Base-by-base conservation (phyloP, 2,329 filamentous ascomycete genomes). In the Drechslerella coelobrocha region DNA sequence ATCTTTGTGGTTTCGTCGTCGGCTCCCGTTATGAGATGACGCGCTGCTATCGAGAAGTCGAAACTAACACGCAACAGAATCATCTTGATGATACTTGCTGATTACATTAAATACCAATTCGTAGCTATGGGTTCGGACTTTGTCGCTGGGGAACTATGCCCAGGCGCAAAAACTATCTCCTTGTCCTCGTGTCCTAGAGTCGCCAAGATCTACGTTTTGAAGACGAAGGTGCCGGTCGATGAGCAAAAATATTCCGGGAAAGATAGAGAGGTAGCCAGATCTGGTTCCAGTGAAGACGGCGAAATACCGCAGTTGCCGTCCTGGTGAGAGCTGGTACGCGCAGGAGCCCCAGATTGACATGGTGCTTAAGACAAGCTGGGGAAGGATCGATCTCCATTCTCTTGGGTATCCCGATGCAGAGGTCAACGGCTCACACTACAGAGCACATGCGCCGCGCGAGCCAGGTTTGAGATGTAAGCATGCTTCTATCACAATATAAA, bases 161-260 rank as follows among this genome's bases (percentile, higher is more conserved):
- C 61, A 66, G 61, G 21, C 61, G 61, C 61, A 66, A 45, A 66
- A 66, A 66, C 53, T 66, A 57, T 66, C 48, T 66, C 61, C 61
- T 57, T 59, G 19, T 26, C 34, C 10, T 47, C 27, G 39, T 37
- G 41, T 29, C 55, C 43, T 6, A 60, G 45, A 39, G 23, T 31
- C 10, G 14, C 14, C 23, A 23, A 37, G 61, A 48, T 37, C 37
- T 66, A 8, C 24, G n/a, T 0, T 14, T 24, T 23, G 41, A 43
- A 12, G 27, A 23, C 19, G 29, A 9, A 26, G 31, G 21, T 21
- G 53, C 10, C 17, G 29, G 29, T 12, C 29, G 12, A 12, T 12
- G 29, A 34, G 12, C 29, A 41, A 47, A 50, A 41, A 48, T 59
- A 52, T 52, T 59, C 61, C 53, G 61, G 24, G 26, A 24, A 47